These are phyloP conservation scores for Bacidia rubella DNA, from an alignment of 495 filamentous ascomycete genomes.

Conservation along the genomic window DNA sequence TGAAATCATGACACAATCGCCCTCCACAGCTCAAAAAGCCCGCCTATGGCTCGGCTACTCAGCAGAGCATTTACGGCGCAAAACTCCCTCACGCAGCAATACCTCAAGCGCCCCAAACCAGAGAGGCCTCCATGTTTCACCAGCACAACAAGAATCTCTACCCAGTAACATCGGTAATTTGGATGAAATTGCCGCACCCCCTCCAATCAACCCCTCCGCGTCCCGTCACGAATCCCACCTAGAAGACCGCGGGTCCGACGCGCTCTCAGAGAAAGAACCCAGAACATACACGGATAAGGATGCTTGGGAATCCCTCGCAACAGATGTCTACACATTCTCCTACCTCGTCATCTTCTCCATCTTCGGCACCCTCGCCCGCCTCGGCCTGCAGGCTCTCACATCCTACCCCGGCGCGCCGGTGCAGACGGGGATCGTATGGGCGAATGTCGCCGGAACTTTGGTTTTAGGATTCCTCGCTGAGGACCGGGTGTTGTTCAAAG, in stretches of 20 bases:
- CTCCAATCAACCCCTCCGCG: constrained; percentile 6
- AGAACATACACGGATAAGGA: constrained; percentile 1
- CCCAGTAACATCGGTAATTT: neutral
- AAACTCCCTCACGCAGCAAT: neutral
- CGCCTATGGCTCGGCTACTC: constrained; percentile 11
- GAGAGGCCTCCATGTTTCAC: neutral
- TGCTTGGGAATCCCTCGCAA: constrained; percentile 36
- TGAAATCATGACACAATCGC: too few relatives aligned
- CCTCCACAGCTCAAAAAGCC: too few relatives aligned
- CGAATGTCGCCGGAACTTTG: constrained; percentile 74
- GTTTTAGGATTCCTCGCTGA: constrained; percentile 79
- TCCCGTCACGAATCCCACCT: neutral
- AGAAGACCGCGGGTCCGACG: neutral
- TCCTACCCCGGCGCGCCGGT: constrained; percentile 68
- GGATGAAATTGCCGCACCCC: constrained; percentile 8
- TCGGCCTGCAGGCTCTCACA: constrained; percentile 72
- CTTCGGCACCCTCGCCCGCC: constrained; percentile 69
- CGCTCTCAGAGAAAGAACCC: neutral
- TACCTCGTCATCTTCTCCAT: constrained; percentile 82
- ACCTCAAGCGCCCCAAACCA: neutral
- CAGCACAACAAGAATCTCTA: neutral
- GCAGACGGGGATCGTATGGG: constrained; percentile 67
- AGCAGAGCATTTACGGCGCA: constrained; percentile 3
- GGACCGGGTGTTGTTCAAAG: constrained; percentile 62
- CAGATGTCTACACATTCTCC: constrained; percentile 61